These are phyloP conservation scores for Mycena latifolia DNA, from an alignment of 768 basidiomycete genomes.

Conservation along the genomic window DNA sequence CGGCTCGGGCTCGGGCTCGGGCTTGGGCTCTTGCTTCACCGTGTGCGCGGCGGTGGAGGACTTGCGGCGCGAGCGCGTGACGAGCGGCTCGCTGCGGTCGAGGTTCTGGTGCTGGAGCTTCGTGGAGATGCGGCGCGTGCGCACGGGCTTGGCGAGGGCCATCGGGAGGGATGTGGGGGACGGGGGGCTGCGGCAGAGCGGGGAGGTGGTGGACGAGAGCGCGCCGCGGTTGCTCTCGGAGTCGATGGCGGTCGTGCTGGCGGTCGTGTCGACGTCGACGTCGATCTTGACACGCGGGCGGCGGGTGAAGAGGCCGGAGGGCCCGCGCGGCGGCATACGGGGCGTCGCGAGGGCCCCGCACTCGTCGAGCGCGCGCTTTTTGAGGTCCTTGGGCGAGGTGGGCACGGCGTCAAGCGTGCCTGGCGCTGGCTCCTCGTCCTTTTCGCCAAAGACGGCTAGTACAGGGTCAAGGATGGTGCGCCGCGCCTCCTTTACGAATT, in stretches of 20 bases:
- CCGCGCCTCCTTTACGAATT: constrained; percentile 43
- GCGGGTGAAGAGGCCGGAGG: constrained; percentile 31
- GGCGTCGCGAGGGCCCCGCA: constrained; percentile 29
- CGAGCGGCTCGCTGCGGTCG: constrained; percentile 17
- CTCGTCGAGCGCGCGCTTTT: constrained; percentile 32
- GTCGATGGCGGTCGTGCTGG: constrained; percentile 22
- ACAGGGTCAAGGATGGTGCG: constrained; percentile 65
- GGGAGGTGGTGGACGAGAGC: neutral
- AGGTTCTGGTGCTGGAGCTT: constrained; percentile 29
- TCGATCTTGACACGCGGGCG: neutral
- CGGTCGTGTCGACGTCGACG: neutral
- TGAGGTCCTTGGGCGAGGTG: constrained; percentile 3
- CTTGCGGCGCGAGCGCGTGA: constrained; percentile 17
- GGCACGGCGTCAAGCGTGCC: neutral
- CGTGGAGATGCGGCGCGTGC: constrained; percentile 30
- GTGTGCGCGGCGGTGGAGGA: neutral
- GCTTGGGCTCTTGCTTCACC: constrained; percentile 35
- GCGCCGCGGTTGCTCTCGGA: neutral
- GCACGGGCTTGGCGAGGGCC: constrained; percentile 31
- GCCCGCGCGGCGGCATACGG: constrained; percentile 37
- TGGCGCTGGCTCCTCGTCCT: constrained; percentile 46
- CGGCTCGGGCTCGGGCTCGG: constrained; percentile 2
- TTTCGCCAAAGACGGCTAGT: constrained; percentile 52
- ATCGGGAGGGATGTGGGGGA: constrained; percentile 5
- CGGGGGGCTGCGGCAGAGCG: constrained; percentile 1